These are phyloP conservation scores for Taphrina deformans DNA, from an alignment of 1,139 yeast species.

Conservation along the genomic window DNA sequence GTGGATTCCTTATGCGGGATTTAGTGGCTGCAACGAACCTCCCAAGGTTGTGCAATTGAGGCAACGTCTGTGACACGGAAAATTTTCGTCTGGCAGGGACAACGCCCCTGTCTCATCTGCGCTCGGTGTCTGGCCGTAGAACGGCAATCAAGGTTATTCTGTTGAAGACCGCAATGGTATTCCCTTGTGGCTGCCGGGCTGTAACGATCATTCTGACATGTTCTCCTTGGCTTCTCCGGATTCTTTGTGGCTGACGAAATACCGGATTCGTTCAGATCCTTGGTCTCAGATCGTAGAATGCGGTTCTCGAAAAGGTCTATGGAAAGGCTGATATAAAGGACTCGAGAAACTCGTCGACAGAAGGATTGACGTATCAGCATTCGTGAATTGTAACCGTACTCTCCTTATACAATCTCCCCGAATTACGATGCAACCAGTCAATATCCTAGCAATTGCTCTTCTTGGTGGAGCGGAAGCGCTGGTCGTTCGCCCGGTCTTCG, in stretches of 20 bases:
- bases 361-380: too few species aligned
- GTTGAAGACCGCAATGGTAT: not conserved
- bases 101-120: not conserved
- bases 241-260: constrained; percentile 6
- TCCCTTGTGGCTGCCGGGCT: not conserved
- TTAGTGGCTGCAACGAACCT: not conserved
- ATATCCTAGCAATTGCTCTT: not conserved
- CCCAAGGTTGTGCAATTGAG: not conserved
- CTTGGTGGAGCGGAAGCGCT: not conserved
- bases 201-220: not conserved
- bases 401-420: not conserved
- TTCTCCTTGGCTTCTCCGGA: not conserved
- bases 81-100: not conserved
- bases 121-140: not conserved
- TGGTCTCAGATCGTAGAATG: not conserved
- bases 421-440: not conserved
- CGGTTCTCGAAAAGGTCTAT: not conserved
- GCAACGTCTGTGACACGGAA: not conserved
- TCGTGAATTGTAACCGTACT: too few species aligned
- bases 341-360: too few species aligned
- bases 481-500: not conserved
- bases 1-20: not conserved
- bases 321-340: not conserved
- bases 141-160: not conserved
- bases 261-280: constrained; percentile 6